Evolutionary conservation across 306 rosid genomes (phyloP).

Genomic region (Bauhinia variegata): DNA sequence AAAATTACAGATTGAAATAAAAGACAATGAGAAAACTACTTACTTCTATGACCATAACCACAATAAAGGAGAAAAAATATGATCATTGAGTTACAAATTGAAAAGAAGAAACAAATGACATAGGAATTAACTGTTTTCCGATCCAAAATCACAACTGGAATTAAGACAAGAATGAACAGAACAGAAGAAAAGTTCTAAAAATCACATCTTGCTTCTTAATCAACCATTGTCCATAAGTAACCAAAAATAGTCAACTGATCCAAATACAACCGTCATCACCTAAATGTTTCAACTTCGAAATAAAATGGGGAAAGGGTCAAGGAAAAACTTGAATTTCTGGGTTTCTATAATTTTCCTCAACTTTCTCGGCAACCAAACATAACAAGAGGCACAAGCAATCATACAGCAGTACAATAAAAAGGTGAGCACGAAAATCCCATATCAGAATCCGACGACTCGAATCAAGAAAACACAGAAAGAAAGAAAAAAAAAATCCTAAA

Average conservation of each 20-base stretch:
- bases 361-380: too few species aligned
- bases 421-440: background rate
- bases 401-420: constrained; percentile 16
- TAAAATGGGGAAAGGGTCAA: background rate
- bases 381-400: background rate
- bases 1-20: constrained; percentile 39
- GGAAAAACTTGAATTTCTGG: background rate
- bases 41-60: constrained; percentile 15
- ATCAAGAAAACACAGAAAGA: constrained; percentile 12
- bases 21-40: constrained; percentile 25
- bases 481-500: constrained; percentile 7
- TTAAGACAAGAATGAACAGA: background rate
- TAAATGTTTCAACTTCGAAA: background rate
- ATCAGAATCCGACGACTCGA: background rate
- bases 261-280: background rate
- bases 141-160: background rate
- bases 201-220: background rate
- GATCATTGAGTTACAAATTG: constrained; percentile 22
- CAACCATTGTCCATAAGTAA: background rate
- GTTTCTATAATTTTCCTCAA: constrained; percentile 27
- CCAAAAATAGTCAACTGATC: constrained; percentile 7
- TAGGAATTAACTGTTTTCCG: background rate
- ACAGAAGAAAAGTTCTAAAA: constrained; percentile 10
- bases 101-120: constrained; percentile 26
- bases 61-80: constrained; percentile 15